Evolutionary conservation across 352 stramenopile genomes (phyloP), one percentile per base, ranked within the genome.

Genomic region (Phytophthora cactorum): DNA sequence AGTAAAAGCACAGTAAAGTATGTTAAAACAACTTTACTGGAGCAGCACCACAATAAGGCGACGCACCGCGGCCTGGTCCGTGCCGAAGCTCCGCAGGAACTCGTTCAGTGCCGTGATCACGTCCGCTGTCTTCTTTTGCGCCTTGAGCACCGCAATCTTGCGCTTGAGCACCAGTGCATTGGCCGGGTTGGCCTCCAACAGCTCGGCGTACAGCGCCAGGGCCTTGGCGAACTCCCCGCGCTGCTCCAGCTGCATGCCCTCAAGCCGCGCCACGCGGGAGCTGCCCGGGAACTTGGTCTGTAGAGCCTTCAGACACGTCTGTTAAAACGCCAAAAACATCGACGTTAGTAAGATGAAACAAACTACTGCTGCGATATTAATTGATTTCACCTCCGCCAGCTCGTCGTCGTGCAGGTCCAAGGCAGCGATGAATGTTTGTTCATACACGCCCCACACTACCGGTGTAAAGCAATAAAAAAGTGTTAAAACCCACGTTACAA

Each of bases 111-210:
- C 78, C 14, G 62, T 51, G 29, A 91, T 70, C 12, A 84, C 70
- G 45, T 91, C 79, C 6, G 74, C 58, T 25, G 78, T 86, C 59
- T 82, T 86, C 55, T 82, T 78, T 67, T 91, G 83, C 15, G 81
- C 83, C 63, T 89, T 89, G 14, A 89, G 72, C 39, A 90, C 66
- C 7, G 83, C 77, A 43, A 91, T 83, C 44, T 89, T 87, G 52
- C 83, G 79, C 68, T 91, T 91, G 8, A 78, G 70, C 43, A 89
- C 76, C 38, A 90, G 57, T 41, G 73, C 71, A 27, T 91, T 91
- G 53, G 79, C 80, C 22, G 79, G 75, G 56, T 91, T 89, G 28
- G 72, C 75, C 31, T 76, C 59, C 51, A 91, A 61, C 44, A 89
- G 70, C 54, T 91, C 70, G 45, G 82, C 68, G 69, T 91, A 91